A percentile compares a stretch with the other conserved stretches of the same genome.
Evolutionary conservation across 305 asterid species (phyloP).

Genomic region (Solanum hybrid): DNA sequence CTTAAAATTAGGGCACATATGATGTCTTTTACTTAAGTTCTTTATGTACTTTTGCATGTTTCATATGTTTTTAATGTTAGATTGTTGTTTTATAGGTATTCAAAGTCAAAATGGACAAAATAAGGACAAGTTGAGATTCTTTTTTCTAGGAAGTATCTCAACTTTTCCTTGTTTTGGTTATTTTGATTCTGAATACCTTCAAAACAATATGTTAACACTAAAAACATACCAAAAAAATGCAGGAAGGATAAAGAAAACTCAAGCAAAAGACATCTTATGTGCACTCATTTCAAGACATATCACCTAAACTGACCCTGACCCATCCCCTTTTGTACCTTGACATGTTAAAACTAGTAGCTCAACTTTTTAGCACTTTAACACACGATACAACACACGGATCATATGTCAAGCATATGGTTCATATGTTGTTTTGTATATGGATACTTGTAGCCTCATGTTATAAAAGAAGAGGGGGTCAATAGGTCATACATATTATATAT

Average conservation of each 20-base stretch:
- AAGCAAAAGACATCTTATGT: background rate
- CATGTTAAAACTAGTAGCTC: background rate
- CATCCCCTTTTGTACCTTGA: background rate
- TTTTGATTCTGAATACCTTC: background rate
- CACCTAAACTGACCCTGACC: background rate
- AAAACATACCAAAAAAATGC: background rate
- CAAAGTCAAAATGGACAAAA: background rate
- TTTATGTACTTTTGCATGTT: background rate
- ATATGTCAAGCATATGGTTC: background rate
- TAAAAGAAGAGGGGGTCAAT: background rate
- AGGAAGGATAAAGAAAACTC: background rate
- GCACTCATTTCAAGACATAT: background rate
- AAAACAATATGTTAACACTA: background rate
- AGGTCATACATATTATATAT: background rate
- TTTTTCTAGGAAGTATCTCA: background rate
- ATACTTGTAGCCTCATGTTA: background rate
- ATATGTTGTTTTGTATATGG: background rate
- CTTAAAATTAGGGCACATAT: background rate
- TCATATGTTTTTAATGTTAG: background rate
- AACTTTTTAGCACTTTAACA: background rate
- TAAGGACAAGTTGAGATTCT: background rate
- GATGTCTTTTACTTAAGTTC: background rate
- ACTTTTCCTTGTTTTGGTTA: background rate
- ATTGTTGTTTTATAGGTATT: background rate
- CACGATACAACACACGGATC: background rate